Evolutionary conservation across 2,329 filamentous ascomycete genomes (phyloP).

Genomic region (Fusarium duplospermum): DNA sequence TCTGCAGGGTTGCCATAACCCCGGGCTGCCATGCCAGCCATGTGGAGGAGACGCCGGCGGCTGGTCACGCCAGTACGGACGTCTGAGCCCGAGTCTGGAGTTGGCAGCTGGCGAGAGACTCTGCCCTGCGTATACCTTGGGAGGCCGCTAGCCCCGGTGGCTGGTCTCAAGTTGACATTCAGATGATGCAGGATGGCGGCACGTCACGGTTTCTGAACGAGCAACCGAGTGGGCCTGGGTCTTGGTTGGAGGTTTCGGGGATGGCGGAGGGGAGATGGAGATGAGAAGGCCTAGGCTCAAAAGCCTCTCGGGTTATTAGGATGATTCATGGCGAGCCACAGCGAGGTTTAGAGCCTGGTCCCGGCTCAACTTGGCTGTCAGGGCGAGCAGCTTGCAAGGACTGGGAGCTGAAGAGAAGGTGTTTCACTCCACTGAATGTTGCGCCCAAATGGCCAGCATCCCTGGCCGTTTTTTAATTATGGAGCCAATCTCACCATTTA

Average conservation of each 20-base stretch:
- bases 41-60: conserved; percentile 19
- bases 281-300: conserved; percentile 14
- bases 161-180: conserved; percentile 40
- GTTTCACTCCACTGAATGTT: conserved; percentile 43
- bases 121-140: conserved; percentile 13
- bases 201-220: conserved; percentile 26
- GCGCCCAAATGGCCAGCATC: conserved; percentile 33
- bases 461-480: conserved; percentile 40
- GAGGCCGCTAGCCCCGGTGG: conserved; percentile 27
- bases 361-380: conserved; percentile 33
- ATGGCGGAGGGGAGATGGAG: conserved; percentile 19
- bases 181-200: conserved; percentile 26
- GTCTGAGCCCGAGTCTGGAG: conserved; percentile 9
- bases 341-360: conserved; percentile 22
- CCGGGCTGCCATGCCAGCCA: conserved; percentile 32
- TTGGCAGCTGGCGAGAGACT: conserved; percentile 7
- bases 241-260: conserved; percentile 27
- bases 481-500: conserved; percentile 45
- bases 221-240: conserved; percentile 22
- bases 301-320: conserved; percentile 20
- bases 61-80: conserved; percentile 21
- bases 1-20: conserved; percentile 15
- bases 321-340: conserved; percentile 29
- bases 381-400: conserved; percentile 29
- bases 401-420: conserved; percentile 12